These are phyloP conservation scores for Colletotrichum brevisporum DNA, from an alignment of 2,329 filamentous ascomycete genomes.

Conservation along the genomic window DNA sequence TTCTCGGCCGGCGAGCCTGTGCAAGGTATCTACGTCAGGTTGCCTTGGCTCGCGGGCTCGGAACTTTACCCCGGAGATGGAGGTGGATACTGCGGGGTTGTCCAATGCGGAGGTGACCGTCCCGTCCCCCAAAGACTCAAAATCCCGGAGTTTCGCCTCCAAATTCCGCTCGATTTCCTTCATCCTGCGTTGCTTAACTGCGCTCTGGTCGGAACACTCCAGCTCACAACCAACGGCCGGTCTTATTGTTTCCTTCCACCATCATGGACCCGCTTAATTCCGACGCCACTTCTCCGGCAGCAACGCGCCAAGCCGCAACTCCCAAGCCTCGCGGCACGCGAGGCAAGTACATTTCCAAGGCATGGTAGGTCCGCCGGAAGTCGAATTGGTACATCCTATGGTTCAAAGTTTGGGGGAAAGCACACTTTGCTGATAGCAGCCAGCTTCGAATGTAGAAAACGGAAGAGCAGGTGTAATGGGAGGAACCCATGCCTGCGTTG, in stretches of 20 bases:
- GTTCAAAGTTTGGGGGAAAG: not conserved
- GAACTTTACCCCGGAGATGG: not conserved
- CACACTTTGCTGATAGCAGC: no score
- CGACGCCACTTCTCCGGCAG: constrained; percentile 5
- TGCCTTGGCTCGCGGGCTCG: not conserved
- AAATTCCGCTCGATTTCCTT: constrained; percentile 16
- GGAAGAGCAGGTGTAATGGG: constrained; percentile 39
- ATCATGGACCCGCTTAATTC: constrained; percentile 27
- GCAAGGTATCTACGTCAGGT: not conserved
- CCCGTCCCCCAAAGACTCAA: not conserved
- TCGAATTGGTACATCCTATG: not conserved
- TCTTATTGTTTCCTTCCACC: not conserved
- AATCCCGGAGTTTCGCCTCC: constrained; percentile 14
- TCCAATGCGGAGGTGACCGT: not conserved
- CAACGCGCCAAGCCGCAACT: not conserved
- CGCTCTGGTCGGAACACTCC: not conserved
- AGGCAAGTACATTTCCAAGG: constrained; percentile 38
- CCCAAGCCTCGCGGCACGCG: constrained; percentile 26
- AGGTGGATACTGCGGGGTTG: not conserved
- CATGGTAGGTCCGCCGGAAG: constrained; percentile 19
- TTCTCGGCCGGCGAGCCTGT: no score
- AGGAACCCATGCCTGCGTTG: constrained; percentile 33
- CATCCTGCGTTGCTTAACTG: not conserved
- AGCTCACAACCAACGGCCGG: not conserved
- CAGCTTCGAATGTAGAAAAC: constrained; percentile 33